Evolutionary conservation across 345 rosid genomes (phyloP).

Genomic region (Brassica juncea): DNA sequence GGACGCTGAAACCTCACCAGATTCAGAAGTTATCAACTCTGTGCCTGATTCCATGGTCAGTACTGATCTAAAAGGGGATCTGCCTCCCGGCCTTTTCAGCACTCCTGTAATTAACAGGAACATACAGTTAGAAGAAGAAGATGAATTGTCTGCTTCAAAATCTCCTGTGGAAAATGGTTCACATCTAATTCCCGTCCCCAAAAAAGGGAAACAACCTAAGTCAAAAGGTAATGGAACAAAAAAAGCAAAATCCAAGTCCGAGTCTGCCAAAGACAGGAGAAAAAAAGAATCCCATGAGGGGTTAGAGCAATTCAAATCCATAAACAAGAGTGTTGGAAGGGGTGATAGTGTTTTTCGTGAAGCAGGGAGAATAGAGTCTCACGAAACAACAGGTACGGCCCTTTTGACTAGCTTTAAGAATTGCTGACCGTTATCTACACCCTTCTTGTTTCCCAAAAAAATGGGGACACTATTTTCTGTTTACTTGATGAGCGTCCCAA

Average conservation of each 20-base stretch:
- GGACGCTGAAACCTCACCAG: constrained; percentile 93
- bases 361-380: constrained; percentile 30
- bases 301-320: constrained; percentile 42
- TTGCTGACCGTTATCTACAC: neutral
- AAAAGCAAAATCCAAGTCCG: constrained; percentile 53
- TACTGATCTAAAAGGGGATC: constrained; percentile 47
- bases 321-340: constrained; percentile 41
- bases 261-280: constrained; percentile 47
- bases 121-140: constrained; percentile 60
- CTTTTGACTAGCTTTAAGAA: constrained; percentile 19
- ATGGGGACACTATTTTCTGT: neutral
- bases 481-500: constrained; percentile 2
- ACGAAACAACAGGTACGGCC: constrained; percentile 51
- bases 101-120: constrained; percentile 38
- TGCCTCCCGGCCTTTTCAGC: constrained; percentile 42
- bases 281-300: constrained; percentile 42
- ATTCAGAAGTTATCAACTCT: constrained; percentile 91
- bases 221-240: constrained; percentile 52
- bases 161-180: constrained; percentile 41
- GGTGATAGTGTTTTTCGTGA: constrained; percentile 43
- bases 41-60: constrained; percentile 58
- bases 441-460: neutral
- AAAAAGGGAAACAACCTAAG: constrained; percentile 49
- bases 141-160: constrained; percentile 31
- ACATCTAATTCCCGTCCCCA: constrained; percentile 33